Evolutionary conservation across 139 green algal species (phyloP), one percentile per base, ranked within the genome.

Genomic region (Picochlorum sp.): DNA sequence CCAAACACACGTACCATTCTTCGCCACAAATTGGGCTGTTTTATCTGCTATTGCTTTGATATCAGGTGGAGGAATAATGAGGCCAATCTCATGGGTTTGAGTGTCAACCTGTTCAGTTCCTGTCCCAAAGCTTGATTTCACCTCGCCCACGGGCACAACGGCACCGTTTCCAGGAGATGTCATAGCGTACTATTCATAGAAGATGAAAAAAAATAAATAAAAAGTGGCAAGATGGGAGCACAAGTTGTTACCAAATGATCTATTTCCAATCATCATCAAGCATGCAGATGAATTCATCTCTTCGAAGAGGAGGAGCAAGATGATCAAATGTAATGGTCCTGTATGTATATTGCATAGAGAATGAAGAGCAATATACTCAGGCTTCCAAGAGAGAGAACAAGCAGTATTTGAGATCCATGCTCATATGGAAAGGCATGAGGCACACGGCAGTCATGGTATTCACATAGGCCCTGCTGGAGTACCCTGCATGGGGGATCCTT

Each of bases 31-130:
- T 49, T 89, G 74, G 8, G 94, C 92, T 10, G 94, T 98, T 67
- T 99, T 99, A 71, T 98, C 94, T n/a, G 95, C 82, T 67, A 98
- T 98, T 13, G 84, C 88, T 10, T 87, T 63, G 38, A 98, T 96
- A 61, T 98, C 92, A 8, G 89, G 90, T 1, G 93, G 92, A 28
- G 93, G 93, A 24, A 89, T 56, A 38, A 98, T 97, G 24, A 98
- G 63, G 9, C 93, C 93, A 18, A 98, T 88, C 1, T 81, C 85
- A 21, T 85, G 75, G 3, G 92, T 98, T 37, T 97, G 92, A 2
- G 88, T 97, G 4, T 84, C 79, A 7, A 95, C 50, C 13, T 20
- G 51, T 28, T 62, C 28, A 16, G 15, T 8, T 34, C 13, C 15
- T 47, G 30, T 28, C 75, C 74, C 18, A 60, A 62, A 21, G 30